Evolutionary conservation across 768 basidiomycete genomes (phyloP), one percentile per base, ranked within the genome.

Genomic region (Tricholoma bakamatsutake): DNA sequence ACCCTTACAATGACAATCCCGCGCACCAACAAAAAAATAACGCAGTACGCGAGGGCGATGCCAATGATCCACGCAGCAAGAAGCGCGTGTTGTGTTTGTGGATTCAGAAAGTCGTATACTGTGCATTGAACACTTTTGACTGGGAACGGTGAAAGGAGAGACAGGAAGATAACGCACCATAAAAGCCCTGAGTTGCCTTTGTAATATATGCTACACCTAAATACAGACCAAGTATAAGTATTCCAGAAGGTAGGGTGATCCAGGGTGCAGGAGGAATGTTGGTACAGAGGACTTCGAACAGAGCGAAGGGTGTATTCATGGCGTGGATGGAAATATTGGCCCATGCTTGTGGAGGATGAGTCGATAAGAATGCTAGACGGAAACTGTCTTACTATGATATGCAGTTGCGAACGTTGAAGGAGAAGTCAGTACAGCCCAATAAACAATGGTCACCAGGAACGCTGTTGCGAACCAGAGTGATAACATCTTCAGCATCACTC

Each of bases 201-300:
- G 85, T 87, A 52, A 90, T 76, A 60, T 89, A 90, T 10, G 87
- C 87, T 0, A 90, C 69, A 21, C 78, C 85, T 15, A 89, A 68
- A 61, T 90, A 90, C 2, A 68, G 62, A 0, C 59, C 80, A 9
- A 88, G 77, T 17, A 83, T 58, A 10, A 85, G 13, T 13, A 87
- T 46, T 24, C 76, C 69, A 34, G 76, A 61, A 2, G 74, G 69
- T 3, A 88, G 66, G 39, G 77, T 70, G 13, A 71, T 57, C 83
- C 82, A 87, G 0, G 80, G 80, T 7, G 73, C 65, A 0, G 83
- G 79, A 0, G 74, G 76, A 10, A 67, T 67, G 60, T 84, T 77
- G 0, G 86, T 81, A 30, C 81, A 64, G 7, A 80, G 17, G 15
- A 87, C 72, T 62, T 90, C 88, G 60, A 81, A 74, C 1, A 86